Base-by-base conservation (phyloP, 805 yeast species). In the Clavispora vitiphila region DNA sequence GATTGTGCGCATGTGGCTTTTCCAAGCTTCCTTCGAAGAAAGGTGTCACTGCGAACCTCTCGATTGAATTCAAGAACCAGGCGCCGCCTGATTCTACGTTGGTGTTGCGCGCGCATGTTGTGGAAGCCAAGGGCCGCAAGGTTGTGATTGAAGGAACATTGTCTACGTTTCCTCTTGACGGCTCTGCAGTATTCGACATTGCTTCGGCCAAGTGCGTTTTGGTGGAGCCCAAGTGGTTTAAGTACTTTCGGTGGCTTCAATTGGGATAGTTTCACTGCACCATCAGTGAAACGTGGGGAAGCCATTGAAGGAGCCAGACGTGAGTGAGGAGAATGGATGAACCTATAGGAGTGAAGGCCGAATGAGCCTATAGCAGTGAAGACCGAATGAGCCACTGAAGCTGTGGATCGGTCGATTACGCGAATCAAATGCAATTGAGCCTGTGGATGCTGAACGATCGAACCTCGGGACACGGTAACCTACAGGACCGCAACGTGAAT, bases 181-280 rank as follows among this genome's bases (percentile, higher is more conserved):
- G 49, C 20, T 62, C 55, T 27, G 48, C 54, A 5, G 65, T 73
- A 8, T 40, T 60, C 11, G 61, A 59, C 8, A 64, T 80, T 38
- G 95, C 91, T 0, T 63, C 69, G 12, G 89, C 88, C 0, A 66
- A 64, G 24, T 85, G 95, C 60, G 65, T 86, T 2, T 67, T 88
- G 46, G 93, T 88, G 2, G 95, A 88, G 56, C 96, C 96, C 3
- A 80, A 71, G 53, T 88, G 96, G 96, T 86, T 86, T 64, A 83
- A 78, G 55, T 86, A 80, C 55, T 64, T 86, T 40, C 57, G 60
- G n/a, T 70, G 74, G 74, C 46, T 67, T 15, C 55, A 57, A 29
- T 25, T 35, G 31, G 25, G 38, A 10, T 20, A 21, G 16, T 5
- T n/a, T n/a, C n/a, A n/a, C n/a, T n/a, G n/a, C n/a, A n/a, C n/a